Base-by-base conservation (phyloP, 139 green algal genomes). In the Limnomonas spitsbergensis region DNA sequence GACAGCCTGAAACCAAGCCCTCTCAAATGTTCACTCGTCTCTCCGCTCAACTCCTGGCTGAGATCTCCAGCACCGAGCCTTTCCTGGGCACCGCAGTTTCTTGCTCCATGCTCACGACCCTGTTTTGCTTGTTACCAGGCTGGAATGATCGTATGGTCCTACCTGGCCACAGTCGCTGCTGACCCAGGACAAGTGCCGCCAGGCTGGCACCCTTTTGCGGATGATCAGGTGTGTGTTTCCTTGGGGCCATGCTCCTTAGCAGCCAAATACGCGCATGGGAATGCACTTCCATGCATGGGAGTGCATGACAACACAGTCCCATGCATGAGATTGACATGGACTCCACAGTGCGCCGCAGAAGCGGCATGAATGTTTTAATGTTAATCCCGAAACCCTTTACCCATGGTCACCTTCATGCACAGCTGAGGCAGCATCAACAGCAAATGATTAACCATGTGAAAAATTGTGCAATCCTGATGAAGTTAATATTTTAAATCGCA, bases 141-240 rank as follows among this genome's bases (percentile, higher is more conserved):
- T 0, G 78, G 75, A 0, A 90, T 98, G 89, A 35, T 96, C n/a
- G 70, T 97, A 2, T 99, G 95, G 95, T 89, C 76, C 53, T 99
- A 99, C 85, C 90, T 98, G 70, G 89, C 92, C 38, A 83, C 89
- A 35, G 88, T 97, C 9, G n/a, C 90, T 0, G 90, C 86, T 3
- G 88, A 96, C 47, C 92, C 96, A 0, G 95, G 95, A 1, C 32
- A 67, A 0, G 95, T 98, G 35, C 96, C 96, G 2, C 40, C 77
- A 6, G 93, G 89, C 2, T 99, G 95, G 95, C 87, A 93, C 37
- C 96, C 96, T 4, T 94, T 94, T 67, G 29, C 73, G 9, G 85
- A 93, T 38, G 93, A 96, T 3, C 87, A 92, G 87, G 92, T 90
- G 27, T 14, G 56, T n/a, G n/a, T n/a, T n/a, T n/a, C n/a, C n/a